phyloP scores from a whole-genome alignment of 805 yeast genomes.

The Candida lessepsii region DNA sequence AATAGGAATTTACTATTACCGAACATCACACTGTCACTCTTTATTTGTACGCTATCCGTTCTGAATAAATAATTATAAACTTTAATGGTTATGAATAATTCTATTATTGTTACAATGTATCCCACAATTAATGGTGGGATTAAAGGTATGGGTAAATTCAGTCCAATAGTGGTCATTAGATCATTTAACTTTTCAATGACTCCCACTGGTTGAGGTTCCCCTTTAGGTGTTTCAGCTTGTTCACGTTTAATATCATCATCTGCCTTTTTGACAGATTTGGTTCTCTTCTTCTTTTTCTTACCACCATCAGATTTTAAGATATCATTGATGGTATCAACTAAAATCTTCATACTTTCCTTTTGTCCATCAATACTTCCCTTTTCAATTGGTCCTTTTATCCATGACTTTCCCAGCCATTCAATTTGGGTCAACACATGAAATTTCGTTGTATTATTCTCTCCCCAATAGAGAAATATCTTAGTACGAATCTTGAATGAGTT shows the following conservation, averaged over 20 bases:
- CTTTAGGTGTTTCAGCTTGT: conserved; percentile 4
- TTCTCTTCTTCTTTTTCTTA: conserved; percentile 13
- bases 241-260: conserved; percentile 9
- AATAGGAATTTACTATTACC: conserved; percentile 37
- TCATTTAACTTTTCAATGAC: conserved; percentile 19
- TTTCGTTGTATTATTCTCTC: conserved; percentile 50
- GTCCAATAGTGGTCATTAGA: conserved; percentile 25
- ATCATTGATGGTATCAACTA: conserved; percentile 47
- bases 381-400: conserved; percentile 77
- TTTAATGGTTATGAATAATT: conserved; percentile 14
- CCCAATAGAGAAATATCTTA: conserved; percentile 61
- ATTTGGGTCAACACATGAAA: conserved; percentile 53
- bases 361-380: conserved; percentile 75
- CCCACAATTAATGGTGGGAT: conserved; percentile 24
- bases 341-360: conserved; percentile 51
- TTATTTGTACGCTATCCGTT: background rate
- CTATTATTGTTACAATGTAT: conserved; percentile 14
- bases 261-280: conserved; percentile 16
- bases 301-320: conserved; percentile 22
- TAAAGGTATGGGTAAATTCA: conserved; percentile 27
- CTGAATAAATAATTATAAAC: background rate
- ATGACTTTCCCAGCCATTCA: conserved; percentile 73
- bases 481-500: conserved; percentile 63
- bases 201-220: conserved; percentile 17
- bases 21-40: conserved; percentile 15